These are phyloP conservation scores for Leccinum subgranulosum DNA, from an alignment of 768 basidiomycete species.

Conservation along the genomic window DNA sequence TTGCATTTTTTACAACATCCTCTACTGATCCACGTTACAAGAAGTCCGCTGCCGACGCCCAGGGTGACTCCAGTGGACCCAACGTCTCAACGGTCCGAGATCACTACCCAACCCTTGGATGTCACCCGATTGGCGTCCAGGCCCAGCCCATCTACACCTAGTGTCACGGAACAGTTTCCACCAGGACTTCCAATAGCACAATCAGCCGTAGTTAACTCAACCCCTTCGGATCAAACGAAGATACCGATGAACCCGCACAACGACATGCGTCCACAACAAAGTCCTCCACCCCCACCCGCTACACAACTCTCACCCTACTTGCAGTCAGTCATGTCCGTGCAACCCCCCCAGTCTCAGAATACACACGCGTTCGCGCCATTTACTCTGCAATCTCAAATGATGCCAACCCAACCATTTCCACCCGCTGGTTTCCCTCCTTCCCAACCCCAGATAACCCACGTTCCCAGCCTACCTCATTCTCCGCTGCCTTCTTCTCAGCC, in stretches of 20 bases:
- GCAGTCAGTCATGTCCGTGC: slow-evolving; percentile 13
- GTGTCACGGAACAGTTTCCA: neutral
- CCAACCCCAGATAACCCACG: slow-evolving; percentile 13
- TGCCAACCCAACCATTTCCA: slow-evolving; percentile 14
- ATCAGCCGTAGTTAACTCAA: neutral
- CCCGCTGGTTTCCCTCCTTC: slow-evolving; percentile 16
- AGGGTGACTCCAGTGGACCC: slow-evolving; percentile 49
- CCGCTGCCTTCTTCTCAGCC: slow-evolving; percentile 17
- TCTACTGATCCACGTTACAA: slow-evolving; percentile 31
- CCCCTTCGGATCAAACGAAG: slow-evolving; percentile 3
- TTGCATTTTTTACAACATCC: slow-evolving; percentile 6
- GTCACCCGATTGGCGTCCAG: neutral
- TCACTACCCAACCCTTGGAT: slow-evolving; percentile 1
- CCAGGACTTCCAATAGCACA: neutral
- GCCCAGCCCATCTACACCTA: neutral
- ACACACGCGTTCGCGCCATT: slow-evolving; percentile 11
- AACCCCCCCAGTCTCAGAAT: slow-evolving; percentile 20
- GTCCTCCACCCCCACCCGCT: slow-evolving; percentile 1
- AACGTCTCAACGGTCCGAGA: slow-evolving; percentile 10
- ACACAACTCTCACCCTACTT: slow-evolving; percentile 10
- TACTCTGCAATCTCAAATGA: slow-evolving; percentile 14
- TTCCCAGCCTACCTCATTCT: slow-evolving; percentile 9
- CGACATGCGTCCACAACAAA: neutral
- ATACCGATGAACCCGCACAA: neutral
- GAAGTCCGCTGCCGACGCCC: slow-evolving; percentile 62